These are phyloP conservation scores for Penicillium frequentans DNA, from an alignment of 2,329 filamentous ascomycete species.

Conservation along the genomic window DNA sequence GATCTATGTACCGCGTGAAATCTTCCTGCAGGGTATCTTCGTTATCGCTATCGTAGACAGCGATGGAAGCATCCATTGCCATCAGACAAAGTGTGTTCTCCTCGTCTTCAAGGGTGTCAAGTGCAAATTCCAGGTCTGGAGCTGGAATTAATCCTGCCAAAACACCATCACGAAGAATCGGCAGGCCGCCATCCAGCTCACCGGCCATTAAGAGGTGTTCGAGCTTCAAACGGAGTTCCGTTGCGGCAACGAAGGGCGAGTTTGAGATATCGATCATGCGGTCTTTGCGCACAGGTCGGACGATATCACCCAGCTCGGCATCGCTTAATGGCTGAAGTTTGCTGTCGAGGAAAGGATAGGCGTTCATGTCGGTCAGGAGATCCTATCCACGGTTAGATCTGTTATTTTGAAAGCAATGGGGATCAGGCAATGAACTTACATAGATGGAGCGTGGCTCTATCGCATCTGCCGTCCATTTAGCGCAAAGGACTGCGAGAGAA, in stretches of 20 bases:
- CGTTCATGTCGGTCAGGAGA: constrained; percentile 92
- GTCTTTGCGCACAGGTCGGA: constrained; percentile 70
- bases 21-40: constrained; percentile 67
- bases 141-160: constrained; percentile 90
- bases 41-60: constrained; percentile 61
- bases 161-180: constrained; percentile 75
- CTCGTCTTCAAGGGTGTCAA: constrained; percentile 81
- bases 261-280: constrained; percentile 84
- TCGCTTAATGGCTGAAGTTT: constrained; percentile 92
- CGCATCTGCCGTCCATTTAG: constrained; percentile 98
- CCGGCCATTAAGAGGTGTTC: constrained; percentile 79
- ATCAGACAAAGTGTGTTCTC: constrained; percentile 73
- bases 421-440: constrained; percentile 48
- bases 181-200: constrained; percentile 87
- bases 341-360: constrained; percentile 95
- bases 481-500: constrained; percentile 83
- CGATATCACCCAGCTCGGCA: constrained; percentile 81
- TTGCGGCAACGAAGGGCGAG: constrained; percentile 76
- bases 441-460: constrained; percentile 95
- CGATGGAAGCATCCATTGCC: constrained; percentile 61
- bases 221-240: constrained; percentile 74
- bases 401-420: not conserved
- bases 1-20: constrained; percentile 89
- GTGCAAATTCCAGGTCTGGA: constrained; percentile 87
- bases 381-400: constrained; percentile 55